Base-by-base conservation (phyloP, 169 alveolate species). In the Cryptosporidium ubiquitum region DNA sequence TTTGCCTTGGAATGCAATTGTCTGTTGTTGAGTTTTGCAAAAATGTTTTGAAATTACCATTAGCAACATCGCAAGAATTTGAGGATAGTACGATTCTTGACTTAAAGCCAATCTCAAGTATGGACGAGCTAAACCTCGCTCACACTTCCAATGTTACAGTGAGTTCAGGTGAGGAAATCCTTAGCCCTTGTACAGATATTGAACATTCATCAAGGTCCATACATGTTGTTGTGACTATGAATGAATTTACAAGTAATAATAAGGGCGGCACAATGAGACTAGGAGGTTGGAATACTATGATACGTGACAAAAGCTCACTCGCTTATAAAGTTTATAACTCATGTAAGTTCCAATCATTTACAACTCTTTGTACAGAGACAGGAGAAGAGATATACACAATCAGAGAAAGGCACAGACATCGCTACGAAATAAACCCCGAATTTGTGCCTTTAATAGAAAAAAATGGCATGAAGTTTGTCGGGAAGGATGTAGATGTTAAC, bases 1-100 rank as follows among this genome's bases (percentile, higher is more conserved):
- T 97, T 33, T 98, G 99, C 85, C 94, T 96, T 29, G 99, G 99
- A 55, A 92, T 98, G 95, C 98, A 97, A 92, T 93, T 95, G 52
- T 98, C 99, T 20, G 97, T 95, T 7, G 93, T 97, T 26, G 97
- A 97, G 70, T 96, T 91, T 84, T 94, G 94, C 44, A 92, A 94
- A 31, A 79, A 79, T 47, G 89, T 79, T 26, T 42, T 79, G 47
- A 79, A 79, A 18, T 37, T 79, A 47, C 94, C 94, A 16, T 71
- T 92, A 49, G 97, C 97, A 7, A 93, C 91, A 35, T 94, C 94
- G 58, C 96, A 94, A 52, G 97, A 95, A 64, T 86, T 94, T 66
- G 94, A 92, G 31, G 93, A 92, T 55, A 91, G 39, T 16, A 49
- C 51, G 2, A 33, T 70, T 69, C 14, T 44, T 0, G 68, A 52